Percentiles rank a stretch among this genome's conserved stretches.
Conservation (phyloP, 2,329 filamentous ascomycete genomes). For the Aspergillus neotritici region DNA sequence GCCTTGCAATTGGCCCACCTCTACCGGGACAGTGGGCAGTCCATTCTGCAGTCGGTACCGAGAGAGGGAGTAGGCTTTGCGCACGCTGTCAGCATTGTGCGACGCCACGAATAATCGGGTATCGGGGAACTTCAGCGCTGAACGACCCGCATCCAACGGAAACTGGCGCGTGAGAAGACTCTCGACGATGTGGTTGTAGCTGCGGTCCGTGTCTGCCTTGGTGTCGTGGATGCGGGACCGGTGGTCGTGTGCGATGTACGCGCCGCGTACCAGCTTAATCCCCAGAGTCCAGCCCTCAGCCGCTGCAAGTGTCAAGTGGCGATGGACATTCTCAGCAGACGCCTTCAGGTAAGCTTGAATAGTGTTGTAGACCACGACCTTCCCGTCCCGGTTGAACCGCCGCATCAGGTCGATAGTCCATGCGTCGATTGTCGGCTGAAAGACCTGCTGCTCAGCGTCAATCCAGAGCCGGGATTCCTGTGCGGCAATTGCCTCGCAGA, state of each 20-base stretch:
- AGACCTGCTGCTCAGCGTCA: slow-evolving; percentile 44
- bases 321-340: slow-evolving; percentile 32
- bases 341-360: slow-evolving; percentile 45
- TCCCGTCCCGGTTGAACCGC: slow-evolving; percentile 33
- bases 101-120: slow-evolving; percentile 49
- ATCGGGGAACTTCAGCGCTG: slow-evolving; percentile 14
- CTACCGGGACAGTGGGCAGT: slow-evolving; percentile 34
- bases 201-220: slow-evolving; percentile 34
- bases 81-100: slow-evolving; percentile 48
- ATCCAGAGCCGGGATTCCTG: slow-evolving; percentile 40
- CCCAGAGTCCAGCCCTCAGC: slow-evolving; percentile 39
- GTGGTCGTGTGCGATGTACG: slow-evolving; percentile 41
- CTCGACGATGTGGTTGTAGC: slow-evolving; percentile 48
- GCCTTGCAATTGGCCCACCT: slow-evolving; percentile 73
- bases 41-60: slow-evolving; percentile 37
- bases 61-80: slow-evolving; percentile 37
- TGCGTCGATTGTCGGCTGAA: slow-evolving; percentile 41
- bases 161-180: slow-evolving; percentile 42
- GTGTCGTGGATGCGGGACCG: slow-evolving; percentile 33
- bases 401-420: slow-evolving; percentile 46
- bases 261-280: slow-evolving; percentile 44
- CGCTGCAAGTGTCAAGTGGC: slow-evolving; percentile 35
- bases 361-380: slow-evolving; percentile 38
- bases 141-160: slow-evolving; percentile 19
- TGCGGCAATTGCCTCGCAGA: slow-evolving; percentile 30